phyloP scores from a whole-genome alignment of 495 filamentous ascomycete species.

The Aspergillus wentii region DNA sequence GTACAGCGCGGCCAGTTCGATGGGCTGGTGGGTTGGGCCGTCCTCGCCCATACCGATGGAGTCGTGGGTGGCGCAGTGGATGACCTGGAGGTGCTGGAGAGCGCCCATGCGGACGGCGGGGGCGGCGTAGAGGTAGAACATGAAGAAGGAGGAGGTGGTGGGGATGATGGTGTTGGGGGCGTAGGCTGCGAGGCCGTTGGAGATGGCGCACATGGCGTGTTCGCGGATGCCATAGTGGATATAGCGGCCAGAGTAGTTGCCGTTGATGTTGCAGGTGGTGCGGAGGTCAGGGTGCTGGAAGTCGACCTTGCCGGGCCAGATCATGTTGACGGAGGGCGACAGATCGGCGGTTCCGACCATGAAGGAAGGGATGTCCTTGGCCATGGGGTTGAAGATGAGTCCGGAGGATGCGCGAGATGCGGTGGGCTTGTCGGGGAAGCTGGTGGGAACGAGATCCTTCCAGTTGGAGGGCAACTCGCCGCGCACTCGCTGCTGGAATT shows the following conservation, averaged over 20 bases:
- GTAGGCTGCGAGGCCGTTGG: constrained; percentile 51
- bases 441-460: constrained; percentile 38
- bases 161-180: constrained; percentile 46
- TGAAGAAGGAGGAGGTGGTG: constrained; percentile 52
- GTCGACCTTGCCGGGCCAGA: constrained; percentile 48
- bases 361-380: constrained; percentile 39
- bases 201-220: constrained; percentile 49
- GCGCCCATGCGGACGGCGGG: constrained; percentile 58
- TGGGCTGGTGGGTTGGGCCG: constrained; percentile 58
- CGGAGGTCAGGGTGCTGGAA: constrained; percentile 46
- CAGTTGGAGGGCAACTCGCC: constrained; percentile 43
- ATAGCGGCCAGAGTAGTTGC: constrained; percentile 47
- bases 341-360: constrained; percentile 59
- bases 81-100: constrained; percentile 48
- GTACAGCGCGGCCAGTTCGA: constrained; percentile 52
- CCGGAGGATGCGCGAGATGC: constrained; percentile 46
- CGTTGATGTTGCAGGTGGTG: constrained; percentile 42
- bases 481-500: constrained; percentile 41
- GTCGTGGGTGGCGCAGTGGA: constrained; percentile 59
- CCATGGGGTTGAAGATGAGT: constrained; percentile 46
- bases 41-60: constrained; percentile 56
- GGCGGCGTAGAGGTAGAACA: constrained; percentile 59
- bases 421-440: constrained; percentile 42
- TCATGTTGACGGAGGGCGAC: constrained; percentile 53
- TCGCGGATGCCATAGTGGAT: constrained; percentile 52